phyloP scores from a whole-genome alignment of 345 rosid species.

The Microcos paniculata region DNA sequence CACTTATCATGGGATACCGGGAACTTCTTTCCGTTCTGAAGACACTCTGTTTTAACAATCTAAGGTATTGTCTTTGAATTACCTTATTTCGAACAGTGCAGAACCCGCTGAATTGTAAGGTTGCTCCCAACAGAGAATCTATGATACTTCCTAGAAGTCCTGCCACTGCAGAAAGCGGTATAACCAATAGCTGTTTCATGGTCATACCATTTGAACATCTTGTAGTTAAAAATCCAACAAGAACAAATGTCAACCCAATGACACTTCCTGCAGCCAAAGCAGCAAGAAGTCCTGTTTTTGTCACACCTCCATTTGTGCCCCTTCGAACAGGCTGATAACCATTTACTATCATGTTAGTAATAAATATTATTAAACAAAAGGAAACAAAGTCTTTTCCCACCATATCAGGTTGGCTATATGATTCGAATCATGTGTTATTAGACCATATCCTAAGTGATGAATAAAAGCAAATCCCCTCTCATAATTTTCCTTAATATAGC shows the following conservation, averaged over 20 bases:
- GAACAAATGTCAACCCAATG: conserved; percentile 70
- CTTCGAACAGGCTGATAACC: conserved; percentile 70
- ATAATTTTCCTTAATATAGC: not conserved
- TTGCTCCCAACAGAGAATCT: conserved; percentile 93
- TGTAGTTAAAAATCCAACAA: conserved; percentile 63
- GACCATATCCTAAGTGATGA: not conserved
- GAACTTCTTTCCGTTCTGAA: conserved; percentile 1
- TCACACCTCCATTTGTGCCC: conserved; percentile 97
- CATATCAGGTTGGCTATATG: not conserved
- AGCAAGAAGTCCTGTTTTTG: conserved; percentile 74
- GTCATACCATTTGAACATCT: conserved; percentile 48
- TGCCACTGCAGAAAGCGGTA: conserved; percentile 73
- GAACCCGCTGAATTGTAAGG: conserved; percentile 91
- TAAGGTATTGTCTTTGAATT: not conserved
- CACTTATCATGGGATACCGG: not conserved
- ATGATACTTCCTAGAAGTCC: conserved; percentile 83
- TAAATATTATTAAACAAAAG: not conserved
- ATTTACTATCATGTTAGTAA: not conserved
- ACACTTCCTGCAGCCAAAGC: conserved; percentile 77
- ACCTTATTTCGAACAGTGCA: conserved; percentile 92
- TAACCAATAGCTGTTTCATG: conserved; percentile 69
- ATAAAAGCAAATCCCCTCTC: not conserved
- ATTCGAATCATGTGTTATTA: not conserved
- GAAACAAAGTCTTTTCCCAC: not conserved
- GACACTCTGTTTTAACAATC: not conserved